Base-by-base conservation (phyloP, 345 rosid genomes). In the Passiflora organensis region DNA sequence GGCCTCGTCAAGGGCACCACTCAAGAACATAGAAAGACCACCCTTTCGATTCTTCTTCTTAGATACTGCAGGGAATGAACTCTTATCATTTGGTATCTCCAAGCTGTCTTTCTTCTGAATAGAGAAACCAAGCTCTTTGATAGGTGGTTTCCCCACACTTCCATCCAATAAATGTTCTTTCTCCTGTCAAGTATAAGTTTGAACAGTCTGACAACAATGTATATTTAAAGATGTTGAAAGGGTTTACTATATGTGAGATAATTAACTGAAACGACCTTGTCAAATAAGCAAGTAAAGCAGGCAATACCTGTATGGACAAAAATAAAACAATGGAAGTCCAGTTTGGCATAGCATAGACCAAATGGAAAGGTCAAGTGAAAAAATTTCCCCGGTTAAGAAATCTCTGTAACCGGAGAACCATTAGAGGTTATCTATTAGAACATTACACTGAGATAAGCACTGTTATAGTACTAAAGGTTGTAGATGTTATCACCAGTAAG, bases 21-120 rank as follows among this genome's bases (percentile, higher is more conserved):
- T 93, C 74, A 93, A 62, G 69, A 93, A 93, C 97, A 93, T 76
- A 6, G 99, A 89, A 59, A 93, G 99, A 28, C 95, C 99, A 43
- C 99, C 99, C 71, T 81, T 89, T 65, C 84, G 80, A 55, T 80
- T 84, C 79, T 86, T 93, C 80, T 83, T 93, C 79, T 84, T 86
- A 53, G 78, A 56, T 34, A 62, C 64, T 32, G 66, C 64, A 15
- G 78, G 70, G 13, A 43, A 37, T 23, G 78, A 64, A 56, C 22
- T 71, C 69, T 72, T 83, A 71, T 59, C 67, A 65, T 72, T 88
- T 32, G 62, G 69, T 11, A 63, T 57, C 23, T 73, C 79, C 1
- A 62, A 60, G 53, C 49, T 52, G 1, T 70, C 86, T 58, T 71
- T 72, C 72, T 72, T 81, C 64, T 63, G 77, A 52, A 67, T 56